Base-by-base conservation (phyloP, 352 stramenopile species). In the Globisporangium parvum region DNA sequence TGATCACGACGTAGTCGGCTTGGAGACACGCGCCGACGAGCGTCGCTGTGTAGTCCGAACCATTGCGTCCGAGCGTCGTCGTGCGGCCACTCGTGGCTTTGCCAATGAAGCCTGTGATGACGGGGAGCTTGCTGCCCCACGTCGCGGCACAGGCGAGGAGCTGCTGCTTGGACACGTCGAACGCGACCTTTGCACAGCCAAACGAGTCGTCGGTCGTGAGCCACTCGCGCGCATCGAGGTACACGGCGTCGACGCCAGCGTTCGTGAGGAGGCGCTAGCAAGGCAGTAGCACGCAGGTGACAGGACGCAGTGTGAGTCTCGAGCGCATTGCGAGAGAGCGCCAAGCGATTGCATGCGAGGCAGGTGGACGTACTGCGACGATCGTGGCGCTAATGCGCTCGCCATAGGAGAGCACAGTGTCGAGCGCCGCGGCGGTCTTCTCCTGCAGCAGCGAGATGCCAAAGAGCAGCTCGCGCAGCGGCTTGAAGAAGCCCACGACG, bases 1-100 rank as follows among this genome's bases (percentile, higher is more conserved):
- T 90, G 68, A 93, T 92, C 12, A 93, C 66, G 41, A 93, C 84
- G 55, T 91, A 90, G 66, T 91, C 80, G 9, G 78, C 80, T 10
- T 71, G 59, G 3, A 93, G 60, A 1, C 65, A 71, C n/a, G 80
- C 70, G 9, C 79, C 83, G 3, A 93, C 79, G n/a, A 93, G 69
- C 17, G 83, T 91, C 5, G 83, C 83, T 3, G 80, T 93, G 62
- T 93, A 93, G 62, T 93, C 83, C 39, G 83, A 91, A 40, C 83
- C 83, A 47, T 93, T 93, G 41, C 83, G 73, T 47, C 83, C 83
- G 21, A 93, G 63, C 4, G 83, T 93, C n/a, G 83, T 91, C 0
- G 83, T 93, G 14, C 80, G 75, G 1, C 81, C 83, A 50, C 60
- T 80, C 14, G 60, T 72, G 0, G 77, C 77, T 21, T 68, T 63